A percentile compares a stretch with the other conserved stretches of the same genome.
Conservation (phyloP, 2,329 filamentous ascomycete species). For the Arthrobotrys iridis region DNA sequence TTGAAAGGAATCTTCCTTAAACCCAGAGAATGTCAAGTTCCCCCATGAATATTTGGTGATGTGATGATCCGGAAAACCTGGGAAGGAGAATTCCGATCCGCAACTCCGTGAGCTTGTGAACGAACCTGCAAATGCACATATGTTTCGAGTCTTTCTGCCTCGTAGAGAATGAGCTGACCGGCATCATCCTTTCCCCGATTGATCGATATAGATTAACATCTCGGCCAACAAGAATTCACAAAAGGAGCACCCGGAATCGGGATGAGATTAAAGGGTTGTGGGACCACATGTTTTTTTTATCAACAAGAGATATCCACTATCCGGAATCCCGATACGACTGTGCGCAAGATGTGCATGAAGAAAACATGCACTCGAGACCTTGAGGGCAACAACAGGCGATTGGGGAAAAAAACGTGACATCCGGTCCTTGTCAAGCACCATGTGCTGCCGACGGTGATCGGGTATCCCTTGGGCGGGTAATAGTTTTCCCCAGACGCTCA, state of each 20-base stretch:
- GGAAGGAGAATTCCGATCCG: constrained; percentile 35
- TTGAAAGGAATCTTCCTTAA: constrained; percentile 40
- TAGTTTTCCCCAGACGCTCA: constrained; percentile 53
- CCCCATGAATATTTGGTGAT: constrained; percentile 5
- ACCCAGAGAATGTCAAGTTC: constrained; percentile 42
- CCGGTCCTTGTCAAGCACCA: constrained; percentile 41
- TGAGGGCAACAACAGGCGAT: constrained; percentile 29
- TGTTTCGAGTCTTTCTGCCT: constrained; percentile 7
- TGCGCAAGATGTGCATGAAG: constrained; percentile 53
- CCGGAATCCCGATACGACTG: constrained; percentile 52
- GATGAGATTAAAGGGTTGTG: constrained; percentile 52
- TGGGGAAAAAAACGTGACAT: constrained; percentile 46
- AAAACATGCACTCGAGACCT: neutral
- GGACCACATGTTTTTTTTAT: constrained; percentile 24
- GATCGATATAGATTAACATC: constrained; percentile 45
- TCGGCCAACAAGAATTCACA: constrained; percentile 34
- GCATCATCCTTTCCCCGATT: constrained; percentile 29
- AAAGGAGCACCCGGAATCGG: constrained; percentile 44
- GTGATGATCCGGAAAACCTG: constrained; percentile 2
- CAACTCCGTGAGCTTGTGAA: constrained; percentile 29
- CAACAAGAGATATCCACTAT: constrained; percentile 49
- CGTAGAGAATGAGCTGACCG: constrained; percentile 10
- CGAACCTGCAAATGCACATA: no score
- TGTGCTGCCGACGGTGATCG: constrained; percentile 15
- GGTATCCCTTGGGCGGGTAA: constrained; percentile 44